Evolutionary conservation across 495 filamentous ascomycete species (phyloP).

Genomic region (Apodospora peruviana): DNA sequence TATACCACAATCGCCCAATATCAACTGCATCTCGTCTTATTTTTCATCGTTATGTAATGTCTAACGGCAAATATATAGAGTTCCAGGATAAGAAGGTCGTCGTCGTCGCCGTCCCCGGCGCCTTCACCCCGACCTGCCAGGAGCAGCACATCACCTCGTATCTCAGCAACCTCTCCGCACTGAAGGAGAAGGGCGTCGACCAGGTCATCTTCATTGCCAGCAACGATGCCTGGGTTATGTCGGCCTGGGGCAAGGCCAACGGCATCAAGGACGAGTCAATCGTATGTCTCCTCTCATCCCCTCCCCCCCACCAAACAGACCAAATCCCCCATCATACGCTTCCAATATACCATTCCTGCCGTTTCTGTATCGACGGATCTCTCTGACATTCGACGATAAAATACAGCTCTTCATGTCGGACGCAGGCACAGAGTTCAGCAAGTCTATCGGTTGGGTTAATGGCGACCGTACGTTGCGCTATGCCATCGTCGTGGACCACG

Average conservation of each 20-base stretch:
- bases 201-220: slow-evolving; percentile 76
- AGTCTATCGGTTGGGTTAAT: slow-evolving; percentile 75
- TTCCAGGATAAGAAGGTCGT: slow-evolving; percentile 87
- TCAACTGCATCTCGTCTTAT: not conserved
- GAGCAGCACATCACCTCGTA: slow-evolving; percentile 82
- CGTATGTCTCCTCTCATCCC: slow-evolving; percentile 43
- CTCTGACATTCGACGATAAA: not conserved
- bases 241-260: slow-evolving; percentile 94
- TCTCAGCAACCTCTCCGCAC: slow-evolving; percentile 63
- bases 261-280: slow-evolving; percentile 72
- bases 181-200: slow-evolving; percentile 84
- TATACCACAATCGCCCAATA: not conserved
- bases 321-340: no score
- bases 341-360: no score
- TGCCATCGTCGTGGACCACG: slow-evolving; percentile 83
- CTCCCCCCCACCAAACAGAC: not conserved
- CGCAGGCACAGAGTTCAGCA: slow-evolving; percentile 68
- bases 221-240: slow-evolving; percentile 92
- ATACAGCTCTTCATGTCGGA: slow-evolving; percentile 81
- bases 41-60: not conserved
- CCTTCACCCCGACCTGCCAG: slow-evolving; percentile 93
- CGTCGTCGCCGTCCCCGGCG: slow-evolving; percentile 85
- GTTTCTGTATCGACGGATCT: not conserved
- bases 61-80: slow-evolving; percentile 36
- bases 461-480: slow-evolving; percentile 73